Evolutionary conservation across 306 rosid genomes (phyloP).

Genomic region (Ormosia emarginata): DNA sequence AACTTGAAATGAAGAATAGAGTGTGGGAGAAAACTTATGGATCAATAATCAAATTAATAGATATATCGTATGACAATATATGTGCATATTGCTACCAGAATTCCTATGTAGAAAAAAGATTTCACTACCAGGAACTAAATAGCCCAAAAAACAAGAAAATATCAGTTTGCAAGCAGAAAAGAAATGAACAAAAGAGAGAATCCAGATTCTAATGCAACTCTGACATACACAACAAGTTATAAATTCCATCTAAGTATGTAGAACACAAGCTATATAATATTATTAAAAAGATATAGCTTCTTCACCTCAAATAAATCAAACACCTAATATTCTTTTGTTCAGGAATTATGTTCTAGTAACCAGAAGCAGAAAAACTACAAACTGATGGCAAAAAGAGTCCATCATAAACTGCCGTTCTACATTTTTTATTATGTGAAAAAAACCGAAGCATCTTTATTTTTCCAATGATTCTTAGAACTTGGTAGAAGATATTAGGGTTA

Average conservation of each 20-base stretch:
- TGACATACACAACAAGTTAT: background rate
- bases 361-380: slow-evolving; percentile 10
- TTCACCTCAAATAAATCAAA: background rate
- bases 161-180: background rate
- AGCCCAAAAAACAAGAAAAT: background rate
- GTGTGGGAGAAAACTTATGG: background rate
- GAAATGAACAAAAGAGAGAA: background rate
- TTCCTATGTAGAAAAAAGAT: background rate
- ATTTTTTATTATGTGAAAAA: background rate
- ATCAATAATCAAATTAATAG: background rate
- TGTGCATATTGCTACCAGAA: background rate
- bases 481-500: too few relatives aligned
- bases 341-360: slow-evolving; percentile 11
- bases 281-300: background rate
- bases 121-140: background rate
- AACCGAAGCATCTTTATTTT: background rate
- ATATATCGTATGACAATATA: background rate
- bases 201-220: background rate
- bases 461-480: background rate
- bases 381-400: background rate
- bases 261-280: background rate
- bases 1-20: background rate
- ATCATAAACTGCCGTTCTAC: background rate
- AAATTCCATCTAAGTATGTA: background rate
- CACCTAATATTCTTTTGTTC: background rate